Percentiles rank a stretch among this genome's conserved stretches.
Evolutionary conservation across 768 basidiomycete species (phyloP).

Genomic region (Tylopilus cervinicoccineus): DNA sequence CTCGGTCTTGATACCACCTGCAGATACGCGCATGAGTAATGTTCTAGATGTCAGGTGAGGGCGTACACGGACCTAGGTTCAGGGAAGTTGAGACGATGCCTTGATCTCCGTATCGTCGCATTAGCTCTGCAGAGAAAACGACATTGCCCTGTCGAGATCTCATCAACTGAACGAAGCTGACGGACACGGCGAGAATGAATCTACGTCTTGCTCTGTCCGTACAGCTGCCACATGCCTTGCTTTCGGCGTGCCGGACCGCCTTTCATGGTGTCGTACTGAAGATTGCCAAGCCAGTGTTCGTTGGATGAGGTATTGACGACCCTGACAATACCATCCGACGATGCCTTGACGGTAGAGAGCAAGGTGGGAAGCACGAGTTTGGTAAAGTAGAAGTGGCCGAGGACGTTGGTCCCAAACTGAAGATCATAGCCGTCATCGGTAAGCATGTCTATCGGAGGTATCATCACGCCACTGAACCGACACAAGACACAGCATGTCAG

Average conservation of each 20-base stretch:
- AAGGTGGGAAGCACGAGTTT: constrained; percentile 34
- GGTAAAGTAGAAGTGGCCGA: constrained; percentile 36
- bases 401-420: constrained; percentile 38
- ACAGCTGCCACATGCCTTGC: constrained; percentile 1
- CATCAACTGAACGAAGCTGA: neutral
- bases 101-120: constrained; percentile 38
- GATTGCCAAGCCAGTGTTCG: constrained; percentile 16
- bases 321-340: constrained; percentile 31
- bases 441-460: constrained; percentile 23
- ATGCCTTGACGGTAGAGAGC: constrained; percentile 25
- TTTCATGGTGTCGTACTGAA: constrained; percentile 27
- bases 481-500: neutral
- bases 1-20: constrained; percentile 20
- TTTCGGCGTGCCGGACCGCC: constrained; percentile 23
- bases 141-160: constrained; percentile 39
- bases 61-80: too few relatives aligned
- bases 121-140: constrained; percentile 40
- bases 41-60: too few relatives aligned
- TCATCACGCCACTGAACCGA: constrained; percentile 31
- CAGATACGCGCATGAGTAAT: neutral
- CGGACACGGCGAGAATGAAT: neutral
- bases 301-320: constrained; percentile 35
- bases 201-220: constrained; percentile 32
- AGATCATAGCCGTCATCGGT: constrained; percentile 41
- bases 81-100: constrained; percentile 43